phyloP scores from a whole-genome alignment of 2,329 filamentous ascomycete species.

The Chaetomium strumarium region DNA sequence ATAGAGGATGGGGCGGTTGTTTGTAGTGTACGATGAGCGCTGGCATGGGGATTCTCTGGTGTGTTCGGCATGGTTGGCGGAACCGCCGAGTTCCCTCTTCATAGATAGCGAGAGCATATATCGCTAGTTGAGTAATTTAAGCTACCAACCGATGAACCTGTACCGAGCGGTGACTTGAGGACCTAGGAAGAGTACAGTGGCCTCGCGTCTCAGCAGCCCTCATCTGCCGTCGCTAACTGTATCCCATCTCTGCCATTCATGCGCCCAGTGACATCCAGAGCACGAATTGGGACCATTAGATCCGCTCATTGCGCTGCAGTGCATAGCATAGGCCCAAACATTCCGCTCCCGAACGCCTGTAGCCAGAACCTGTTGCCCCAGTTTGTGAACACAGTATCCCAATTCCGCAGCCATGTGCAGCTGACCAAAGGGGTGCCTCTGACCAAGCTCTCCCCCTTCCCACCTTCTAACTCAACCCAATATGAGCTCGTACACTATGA shows the following conservation, averaged over 20 bases:
- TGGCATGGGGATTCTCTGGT: background rate
- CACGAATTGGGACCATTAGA: too few relatives aligned
- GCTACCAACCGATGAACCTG: background rate
- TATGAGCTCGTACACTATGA: slow-evolving; percentile 77
- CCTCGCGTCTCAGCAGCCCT: too few relatives aligned
- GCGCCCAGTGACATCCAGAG: too few relatives aligned
- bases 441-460: background rate
- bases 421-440: background rate
- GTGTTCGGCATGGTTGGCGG: background rate
- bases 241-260: too few relatives aligned
- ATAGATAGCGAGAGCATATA: background rate
- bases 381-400: background rate
- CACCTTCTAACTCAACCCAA: slow-evolving; percentile 52
- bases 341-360: background rate
- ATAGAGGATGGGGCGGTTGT: background rate
- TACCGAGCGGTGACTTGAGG: too few relatives aligned
- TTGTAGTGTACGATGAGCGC: slow-evolving; percentile 7
- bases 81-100: background rate
- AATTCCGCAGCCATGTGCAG: background rate
- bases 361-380: background rate
- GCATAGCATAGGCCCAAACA: too few relatives aligned
- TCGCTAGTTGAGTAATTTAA: background rate
- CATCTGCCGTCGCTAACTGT: too few relatives aligned
- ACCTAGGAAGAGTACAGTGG: too few relatives aligned
- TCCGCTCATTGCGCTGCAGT: too few relatives aligned